These are phyloP conservation scores for Cupressus sempervirens DNA, from an alignment of 75 land plant species.

Conservation along the genomic window DNA sequence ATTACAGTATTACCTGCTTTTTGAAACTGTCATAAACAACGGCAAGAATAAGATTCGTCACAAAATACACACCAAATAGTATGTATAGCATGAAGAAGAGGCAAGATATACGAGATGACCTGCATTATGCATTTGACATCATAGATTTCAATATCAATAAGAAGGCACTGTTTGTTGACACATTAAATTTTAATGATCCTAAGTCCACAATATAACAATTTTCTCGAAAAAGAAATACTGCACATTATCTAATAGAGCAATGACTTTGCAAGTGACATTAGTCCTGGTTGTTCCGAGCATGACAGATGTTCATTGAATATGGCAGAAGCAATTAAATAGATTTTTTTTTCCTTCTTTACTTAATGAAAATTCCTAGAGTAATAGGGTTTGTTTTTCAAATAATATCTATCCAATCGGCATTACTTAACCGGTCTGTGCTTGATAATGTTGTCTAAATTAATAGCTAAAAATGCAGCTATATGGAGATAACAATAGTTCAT, in stretches of 20 bases:
- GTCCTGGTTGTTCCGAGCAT: neutral
- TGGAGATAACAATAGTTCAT: no score
- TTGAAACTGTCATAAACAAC: slow-evolving; percentile 97
- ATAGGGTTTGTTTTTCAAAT: neutral
- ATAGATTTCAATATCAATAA: neutral
- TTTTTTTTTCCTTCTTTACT: neutral
- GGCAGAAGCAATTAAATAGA: neutral
- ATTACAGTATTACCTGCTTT: slow-evolving; percentile 74
- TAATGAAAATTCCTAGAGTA: neutral
- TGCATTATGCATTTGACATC: slow-evolving; percentile 19
- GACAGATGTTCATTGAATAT: neutral
- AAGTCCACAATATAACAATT: neutral
- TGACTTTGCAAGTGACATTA: neutral
- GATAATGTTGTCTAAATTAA: neutral
- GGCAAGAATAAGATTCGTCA: slow-evolving; percentile 88
- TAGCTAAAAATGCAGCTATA: neutral
- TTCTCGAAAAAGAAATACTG: neutral
- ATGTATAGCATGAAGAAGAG: slow-evolving; percentile 81
- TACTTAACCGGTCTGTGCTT: neutral
- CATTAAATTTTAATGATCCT: neutral
- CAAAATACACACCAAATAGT: slow-evolving; percentile 80
- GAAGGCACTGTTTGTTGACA: neutral
- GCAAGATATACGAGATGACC: slow-evolving; percentile 74
- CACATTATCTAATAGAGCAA: neutral
- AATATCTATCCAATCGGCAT: neutral